Base-by-base conservation (phyloP, 1,284 basidiomycete genomes). In the Paramarasmius palmivorus region DNA sequence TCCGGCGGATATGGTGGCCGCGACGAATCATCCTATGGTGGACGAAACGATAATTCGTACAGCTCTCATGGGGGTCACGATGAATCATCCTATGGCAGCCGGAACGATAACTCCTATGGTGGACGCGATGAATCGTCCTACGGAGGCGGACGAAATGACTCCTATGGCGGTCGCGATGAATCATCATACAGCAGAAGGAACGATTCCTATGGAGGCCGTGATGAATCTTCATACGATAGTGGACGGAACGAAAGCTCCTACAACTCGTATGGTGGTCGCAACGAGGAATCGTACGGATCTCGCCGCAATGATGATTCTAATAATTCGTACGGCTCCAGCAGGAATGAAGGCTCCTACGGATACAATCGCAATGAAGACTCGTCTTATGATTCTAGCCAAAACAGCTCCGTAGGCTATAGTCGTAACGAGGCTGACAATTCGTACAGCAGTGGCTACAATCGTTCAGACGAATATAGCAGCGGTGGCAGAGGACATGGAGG, bases 401-500 rank as follows among this genome's bases (percentile, higher is more conserved):
- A 32, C 29, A 12, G 12, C 12, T 40, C n/a, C 15, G 38, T n/a
- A 17, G 38, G 38, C 20, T n/a, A 22, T 15, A 15, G 38, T 40
- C 19, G 25, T 6, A 15, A 45, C 19, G 25, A 29, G 9, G 14
- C 42, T 6, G 14, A 14, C 19, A 17, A 29, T n/a, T 45, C 42
- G 23, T 45, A 15, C 19, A 12, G 44, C 44, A n/a, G 36, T 29
- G n/a, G 48, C 12, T 17, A 39, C 17, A 26, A 39, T 9, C 38
- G 7, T 39, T 41, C 40, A 14, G 15, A 22, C 25, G 40, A n/a
- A 19, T 22, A 12, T 55, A 23, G 40, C 53, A 32, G 40, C 37
- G n/a, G n/a, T 19, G 50, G 34, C 29, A n/a, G 42, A 40, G n/a
- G 32, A 9, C 49, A 55, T 35, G 52, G 36, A 20, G 52, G 54